Evolutionary conservation across 768 basidiomycete genomes (phyloP).

Genomic region (Myochromella boudieri): DNA sequence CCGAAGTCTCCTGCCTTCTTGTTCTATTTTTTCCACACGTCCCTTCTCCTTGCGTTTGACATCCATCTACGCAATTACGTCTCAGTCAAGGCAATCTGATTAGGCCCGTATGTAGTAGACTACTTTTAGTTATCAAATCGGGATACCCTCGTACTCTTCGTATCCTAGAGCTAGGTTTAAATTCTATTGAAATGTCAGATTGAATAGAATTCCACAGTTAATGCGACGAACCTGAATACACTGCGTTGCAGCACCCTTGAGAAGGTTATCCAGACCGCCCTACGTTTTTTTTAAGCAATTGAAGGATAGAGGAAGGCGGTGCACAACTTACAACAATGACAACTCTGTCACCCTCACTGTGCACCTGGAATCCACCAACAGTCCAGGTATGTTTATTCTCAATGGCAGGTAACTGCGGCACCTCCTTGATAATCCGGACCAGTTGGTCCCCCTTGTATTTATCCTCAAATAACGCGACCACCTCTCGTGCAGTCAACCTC

Average conservation of each 20-base stretch:
- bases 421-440: conserved; percentile 63
- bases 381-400: conserved; percentile 86
- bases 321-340: conserved; percentile 79
- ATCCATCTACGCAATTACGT: background rate
- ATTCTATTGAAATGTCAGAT: conserved; percentile 50
- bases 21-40: background rate
- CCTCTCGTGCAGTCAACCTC: conserved; percentile 67
- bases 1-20: background rate
- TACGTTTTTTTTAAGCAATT: conserved; percentile 29
- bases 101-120: too few species aligned
- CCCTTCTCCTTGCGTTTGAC: background rate
- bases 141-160: conserved; percentile 82
- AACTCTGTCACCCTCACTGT: conserved; percentile 83
- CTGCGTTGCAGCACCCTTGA: conserved; percentile 99
- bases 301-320: background rate
- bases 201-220: background rate
- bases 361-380: conserved; percentile 93
- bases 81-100: too few species aligned
- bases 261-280: conserved; percentile 94
- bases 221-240: conserved; percentile 89
- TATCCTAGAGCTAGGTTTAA: conserved; percentile 88
- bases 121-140: too few species aligned
- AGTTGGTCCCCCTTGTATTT: conserved; percentile 77
- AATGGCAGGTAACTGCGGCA: conserved; percentile 74
- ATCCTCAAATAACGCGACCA: conserved; percentile 71